These are phyloP conservation scores for Polyporus arcularius DNA, from an alignment of 768 basidiomycete species.

Conservation along the genomic window DNA sequence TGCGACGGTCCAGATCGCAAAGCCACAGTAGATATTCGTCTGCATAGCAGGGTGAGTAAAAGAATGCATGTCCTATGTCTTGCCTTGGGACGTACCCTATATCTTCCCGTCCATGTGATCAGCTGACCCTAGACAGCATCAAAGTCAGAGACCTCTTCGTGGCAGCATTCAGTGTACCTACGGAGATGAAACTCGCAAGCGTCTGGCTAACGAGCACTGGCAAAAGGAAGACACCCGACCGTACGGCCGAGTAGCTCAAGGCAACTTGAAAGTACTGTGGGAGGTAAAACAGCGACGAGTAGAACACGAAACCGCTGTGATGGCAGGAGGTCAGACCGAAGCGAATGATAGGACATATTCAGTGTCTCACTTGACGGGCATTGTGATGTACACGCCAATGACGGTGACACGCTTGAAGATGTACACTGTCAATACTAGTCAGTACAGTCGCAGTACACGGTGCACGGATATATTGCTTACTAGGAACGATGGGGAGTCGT, in stretches of 20 bases:
- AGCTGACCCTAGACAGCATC: slow-evolving; percentile 49
- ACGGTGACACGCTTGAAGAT: slow-evolving; percentile 72
- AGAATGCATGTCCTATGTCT: background rate
- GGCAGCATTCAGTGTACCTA: slow-evolving; percentile 29
- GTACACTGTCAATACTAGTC: slow-evolving; percentile 46
- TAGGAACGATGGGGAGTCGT: slow-evolving; percentile 70
- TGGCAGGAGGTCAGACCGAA: background rate
- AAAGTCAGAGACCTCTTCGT: background rate
- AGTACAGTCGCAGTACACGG: background rate
- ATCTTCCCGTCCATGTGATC: slow-evolving; percentile 65
- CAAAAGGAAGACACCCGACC: slow-evolving; percentile 64
- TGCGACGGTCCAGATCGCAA: slow-evolving; percentile 67
- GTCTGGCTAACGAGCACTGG: slow-evolving; percentile 71
- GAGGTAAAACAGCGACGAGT: slow-evolving; percentile 67
- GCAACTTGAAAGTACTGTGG: slow-evolving; percentile 79
- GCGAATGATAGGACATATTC: background rate
- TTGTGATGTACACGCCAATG: slow-evolving; percentile 64
- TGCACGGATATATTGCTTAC: slow-evolving; percentile 36
- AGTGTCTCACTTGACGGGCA: slow-evolving; percentile 60
- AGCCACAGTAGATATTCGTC: slow-evolving; percentile 64
- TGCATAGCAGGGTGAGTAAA: slow-evolving; percentile 19
- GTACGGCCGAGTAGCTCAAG: slow-evolving; percentile 64
- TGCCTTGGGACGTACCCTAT: slow-evolving; percentile 41
- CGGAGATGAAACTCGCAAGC: slow-evolving; percentile 50
- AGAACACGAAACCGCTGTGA: slow-evolving; percentile 58